phyloP scores from a whole-genome alignment of 2,329 filamentous ascomycete genomes.

The Hypomyces rosellus region DNA sequence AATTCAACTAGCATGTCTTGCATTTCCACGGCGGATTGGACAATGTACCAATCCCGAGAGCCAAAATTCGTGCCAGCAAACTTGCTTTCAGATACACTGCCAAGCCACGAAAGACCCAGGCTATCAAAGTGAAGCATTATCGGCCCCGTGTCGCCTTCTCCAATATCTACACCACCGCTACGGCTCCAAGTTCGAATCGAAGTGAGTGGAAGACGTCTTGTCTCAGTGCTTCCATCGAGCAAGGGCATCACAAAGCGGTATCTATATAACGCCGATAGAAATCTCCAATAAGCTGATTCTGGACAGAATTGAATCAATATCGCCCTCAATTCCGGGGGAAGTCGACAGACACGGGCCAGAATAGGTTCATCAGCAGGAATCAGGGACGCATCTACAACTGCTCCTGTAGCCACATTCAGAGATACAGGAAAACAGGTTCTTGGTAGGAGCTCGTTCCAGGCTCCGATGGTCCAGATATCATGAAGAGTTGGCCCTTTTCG shows the following conservation, averaged over 20 bases:
- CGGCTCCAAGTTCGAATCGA: not conserved
- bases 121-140: not conserved
- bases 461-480: slow-evolving; percentile 1
- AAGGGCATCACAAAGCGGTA: not conserved
- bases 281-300: not conserved
- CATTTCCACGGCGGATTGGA: not conserved
- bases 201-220: not conserved
- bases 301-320: not conserved
- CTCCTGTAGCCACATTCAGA: not conserved
- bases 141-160: not conserved
- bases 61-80: not conserved
- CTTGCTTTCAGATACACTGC: not conserved
- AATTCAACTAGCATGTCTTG: not conserved
- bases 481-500: not conserved
- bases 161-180: not conserved
- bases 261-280: not conserved
- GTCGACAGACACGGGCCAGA: not conserved
- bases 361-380: not conserved
- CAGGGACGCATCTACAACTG: not conserved
- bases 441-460: not conserved
- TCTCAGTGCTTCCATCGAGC: not conserved
- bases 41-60: not conserved
- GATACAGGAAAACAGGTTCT: not conserved
- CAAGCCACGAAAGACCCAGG: not conserved
- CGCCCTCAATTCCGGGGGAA: not conserved